Evolutionary conservation across 2,329 filamentous ascomycete genomes (phyloP).

Genomic region (Cladosporium sp.): DNA sequence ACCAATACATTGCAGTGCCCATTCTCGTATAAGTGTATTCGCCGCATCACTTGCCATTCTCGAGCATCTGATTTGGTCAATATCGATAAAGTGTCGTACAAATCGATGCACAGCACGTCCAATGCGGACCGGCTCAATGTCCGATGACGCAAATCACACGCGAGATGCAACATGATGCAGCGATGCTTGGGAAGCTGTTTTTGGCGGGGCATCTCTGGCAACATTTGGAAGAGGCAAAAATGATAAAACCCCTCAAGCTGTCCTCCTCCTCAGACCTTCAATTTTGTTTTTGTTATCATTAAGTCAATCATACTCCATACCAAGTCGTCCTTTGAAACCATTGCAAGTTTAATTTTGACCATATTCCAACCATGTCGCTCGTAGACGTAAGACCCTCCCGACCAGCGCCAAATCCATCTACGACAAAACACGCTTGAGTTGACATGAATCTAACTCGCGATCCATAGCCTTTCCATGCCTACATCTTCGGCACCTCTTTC

Average conservation of each 20-base stretch:
- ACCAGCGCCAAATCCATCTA: not conserved
- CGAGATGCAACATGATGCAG: not conserved
- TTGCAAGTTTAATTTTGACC: no score
- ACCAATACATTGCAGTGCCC: not conserved
- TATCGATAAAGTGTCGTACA: not conserved
- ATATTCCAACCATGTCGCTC: conserved; percentile 22
- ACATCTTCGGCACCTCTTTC: conserved; percentile 35
- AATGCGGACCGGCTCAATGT: not conserved
- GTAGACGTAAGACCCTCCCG: conserved; percentile 21
- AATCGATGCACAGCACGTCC: conserved; percentile 1
- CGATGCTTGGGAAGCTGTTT: conserved; percentile 3
- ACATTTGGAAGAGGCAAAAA: not conserved
- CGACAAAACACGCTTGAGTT: not conserved
- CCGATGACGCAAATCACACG: conserved; percentile 12
- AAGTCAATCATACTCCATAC: not conserved
- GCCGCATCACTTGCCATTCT: not conserved
- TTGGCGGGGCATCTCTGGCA: not conserved
- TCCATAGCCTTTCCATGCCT: conserved; percentile 29
- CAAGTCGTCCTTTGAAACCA: no score
- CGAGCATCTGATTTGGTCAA: no score
- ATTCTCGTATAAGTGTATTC: not conserved
- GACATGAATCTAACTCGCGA: not conserved
- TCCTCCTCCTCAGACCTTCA: not conserved
- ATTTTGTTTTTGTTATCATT: not conserved
- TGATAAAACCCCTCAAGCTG: not conserved